These are phyloP conservation scores for Penium margaritaceum DNA, from an alignment of 139 green algal genomes.

Conservation along the genomic window DNA sequence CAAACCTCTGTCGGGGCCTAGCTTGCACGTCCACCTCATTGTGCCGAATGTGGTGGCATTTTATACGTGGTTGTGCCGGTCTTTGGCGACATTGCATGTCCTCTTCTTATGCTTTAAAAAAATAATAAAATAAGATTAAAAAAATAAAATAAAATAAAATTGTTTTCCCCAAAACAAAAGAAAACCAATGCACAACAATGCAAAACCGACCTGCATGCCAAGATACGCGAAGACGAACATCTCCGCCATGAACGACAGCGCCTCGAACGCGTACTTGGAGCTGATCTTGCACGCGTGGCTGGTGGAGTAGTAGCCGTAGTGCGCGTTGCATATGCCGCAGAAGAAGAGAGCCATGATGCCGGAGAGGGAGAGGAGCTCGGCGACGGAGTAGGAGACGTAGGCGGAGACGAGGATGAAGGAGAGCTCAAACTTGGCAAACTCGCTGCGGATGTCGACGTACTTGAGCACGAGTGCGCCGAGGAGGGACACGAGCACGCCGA, in stretches of 20 bases:
- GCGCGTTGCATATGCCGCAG: conserved; percentile 59
- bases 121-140: no score
- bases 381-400: conserved; percentile 47
- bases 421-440: conserved; percentile 44
- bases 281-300: conserved; percentile 47
- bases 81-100: no score
- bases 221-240: conserved; percentile 70
- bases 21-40: no score
- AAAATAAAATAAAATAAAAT: no score
- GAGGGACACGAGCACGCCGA: conserved; percentile 55
- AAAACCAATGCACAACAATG: no score
- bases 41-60: no score
- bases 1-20: no score
- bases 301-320: conserved; percentile 63
- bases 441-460: conserved; percentile 35
- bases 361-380: conserved; percentile 31
- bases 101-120: no score
- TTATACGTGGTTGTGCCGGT: no score
- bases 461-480: conserved; percentile 46
- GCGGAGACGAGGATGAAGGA: conserved; percentile 44
- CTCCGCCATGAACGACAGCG: conserved; percentile 57
- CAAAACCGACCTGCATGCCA: conserved; percentile 58
- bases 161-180: no score
- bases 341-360: conserved; percentile 59
- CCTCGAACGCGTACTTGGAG: conserved; percentile 50